These are phyloP conservation scores for Tubosaeta sp. DNA, from an alignment of 768 basidiomycete genomes.

Conservation along the genomic window DNA sequence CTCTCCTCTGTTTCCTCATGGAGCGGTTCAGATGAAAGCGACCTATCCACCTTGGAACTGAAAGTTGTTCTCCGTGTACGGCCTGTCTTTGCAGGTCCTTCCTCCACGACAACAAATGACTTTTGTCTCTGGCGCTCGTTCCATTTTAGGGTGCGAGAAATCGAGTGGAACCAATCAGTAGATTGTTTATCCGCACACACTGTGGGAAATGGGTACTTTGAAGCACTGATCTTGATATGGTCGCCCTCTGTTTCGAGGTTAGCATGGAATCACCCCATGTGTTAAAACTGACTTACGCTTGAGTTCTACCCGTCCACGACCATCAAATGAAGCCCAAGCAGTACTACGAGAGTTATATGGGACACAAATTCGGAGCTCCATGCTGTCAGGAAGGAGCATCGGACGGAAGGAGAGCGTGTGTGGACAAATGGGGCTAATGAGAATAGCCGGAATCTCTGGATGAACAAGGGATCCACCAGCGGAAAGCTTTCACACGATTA, in stretches of 20 bases:
- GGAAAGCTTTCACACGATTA: slow-evolving; percentile 54
- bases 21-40: slow-evolving; percentile 17
- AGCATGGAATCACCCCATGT: slow-evolving; percentile 3
- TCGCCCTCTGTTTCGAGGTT: slow-evolving; percentile 74
- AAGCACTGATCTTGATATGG: slow-evolving; percentile 97
- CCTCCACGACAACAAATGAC: slow-evolving; percentile 97
- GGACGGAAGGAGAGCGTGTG: slow-evolving; percentile 98
- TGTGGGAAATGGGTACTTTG: slow-evolving; percentile 96
- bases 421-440: slow-evolving; percentile 97
- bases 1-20: slow-evolving; percentile 43
- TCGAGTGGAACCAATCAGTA: slow-evolving; percentile 98
- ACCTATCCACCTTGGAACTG: slow-evolving; percentile 3
- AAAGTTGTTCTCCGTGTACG: slow-evolving; percentile 14
- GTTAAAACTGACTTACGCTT: slow-evolving; percentile 61
- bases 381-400: slow-evolving; percentile 96
- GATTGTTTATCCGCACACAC: slow-evolving; percentile 98
- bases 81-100: slow-evolving; percentile 54
- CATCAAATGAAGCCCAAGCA: slow-evolving; percentile 99
- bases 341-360: slow-evolving; percentile 98
- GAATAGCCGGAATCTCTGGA: slow-evolving; percentile 93
- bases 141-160: slow-evolving; percentile 96
- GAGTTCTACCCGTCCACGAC: slow-evolving; percentile 91
- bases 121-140: slow-evolving; percentile 99
- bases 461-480: slow-evolving; percentile 97
- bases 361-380: slow-evolving; percentile 98